Percentiles rank a stretch among this genome's conserved stretches.
These are phyloP conservation scores for Lachancea cidri DNA, from an alignment of 805 yeast species.

Conservation along the genomic window DNA sequence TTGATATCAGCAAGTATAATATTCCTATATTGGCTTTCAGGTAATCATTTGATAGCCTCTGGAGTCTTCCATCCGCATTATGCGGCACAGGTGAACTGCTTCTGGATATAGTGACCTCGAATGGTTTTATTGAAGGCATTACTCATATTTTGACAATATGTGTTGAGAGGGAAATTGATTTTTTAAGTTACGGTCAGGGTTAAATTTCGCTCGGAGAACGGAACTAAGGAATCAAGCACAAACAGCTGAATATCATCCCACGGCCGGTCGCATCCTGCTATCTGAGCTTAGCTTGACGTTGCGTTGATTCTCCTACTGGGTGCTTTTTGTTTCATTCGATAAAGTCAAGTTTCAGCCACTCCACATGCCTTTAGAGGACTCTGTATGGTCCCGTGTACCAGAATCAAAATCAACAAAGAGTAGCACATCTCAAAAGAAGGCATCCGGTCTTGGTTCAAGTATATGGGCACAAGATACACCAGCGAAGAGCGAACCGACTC, in stretches of 20 bases:
- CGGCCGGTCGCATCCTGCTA: no score
- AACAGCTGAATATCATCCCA: no score
- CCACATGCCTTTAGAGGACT: conserved; percentile 1
- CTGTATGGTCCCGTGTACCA: conserved; percentile 1
- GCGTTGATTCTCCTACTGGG: neutral
- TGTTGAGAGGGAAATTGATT: neutral
- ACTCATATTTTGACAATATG: no score
- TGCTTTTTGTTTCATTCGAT: neutral
- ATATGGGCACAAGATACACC: neutral
- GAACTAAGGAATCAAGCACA: neutral
- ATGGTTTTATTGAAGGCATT: neutral
- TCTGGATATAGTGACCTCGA: neutral
- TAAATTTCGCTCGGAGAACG: neutral
- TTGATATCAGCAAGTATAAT: conserved; percentile 52
- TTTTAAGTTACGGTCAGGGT: neutral
- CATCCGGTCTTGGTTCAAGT: conserved; percentile 1
- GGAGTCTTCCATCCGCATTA: conserved; percentile 1
- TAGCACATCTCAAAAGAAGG: neutral
- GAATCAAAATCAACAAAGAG: neutral
- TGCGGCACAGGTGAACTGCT: neutral
- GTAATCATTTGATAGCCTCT: conserved; percentile 14
- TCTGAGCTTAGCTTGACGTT: no score
- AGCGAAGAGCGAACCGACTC: neutral
- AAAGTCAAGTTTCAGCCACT: neutral
- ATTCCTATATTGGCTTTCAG: conserved; percentile 47